Percentiles rank a stretch among this genome's conserved stretches.
Evolutionary conservation across 495 filamentous ascomycete species (phyloP).

Genomic region (Talaromyces nanjingensis): DNA sequence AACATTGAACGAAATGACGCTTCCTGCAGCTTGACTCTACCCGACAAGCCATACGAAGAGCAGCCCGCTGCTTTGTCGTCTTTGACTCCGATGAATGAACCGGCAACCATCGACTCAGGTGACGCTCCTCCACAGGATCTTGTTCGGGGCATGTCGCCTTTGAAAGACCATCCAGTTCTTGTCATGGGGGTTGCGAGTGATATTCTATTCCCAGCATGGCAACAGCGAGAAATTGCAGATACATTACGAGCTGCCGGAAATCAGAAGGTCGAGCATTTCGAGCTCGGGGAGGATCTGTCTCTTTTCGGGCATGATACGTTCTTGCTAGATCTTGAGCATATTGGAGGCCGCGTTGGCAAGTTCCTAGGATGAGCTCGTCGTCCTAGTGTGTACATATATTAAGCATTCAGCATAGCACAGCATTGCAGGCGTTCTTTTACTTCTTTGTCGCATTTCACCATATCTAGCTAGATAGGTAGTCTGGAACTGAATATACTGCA

Average conservation of each 20-base stretch:
- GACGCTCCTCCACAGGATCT: slow-evolving; percentile 64
- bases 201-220: slow-evolving; percentile 97
- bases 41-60: slow-evolving; percentile 80
- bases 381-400: background rate
- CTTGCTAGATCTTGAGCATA: slow-evolving; percentile 82
- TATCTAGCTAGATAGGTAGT: background rate
- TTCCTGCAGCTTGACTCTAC: slow-evolving; percentile 77
- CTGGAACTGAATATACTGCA: background rate
- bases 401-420: slow-evolving; percentile 4
- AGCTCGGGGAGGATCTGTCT: slow-evolving; percentile 86
- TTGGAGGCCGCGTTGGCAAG: slow-evolving; percentile 71
- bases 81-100: slow-evolving; percentile 10
- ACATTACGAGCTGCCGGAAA: slow-evolving; percentile 74
- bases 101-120: slow-evolving; percentile 16
- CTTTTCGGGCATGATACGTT: slow-evolving; percentile 97
- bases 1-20: slow-evolving; percentile 24
- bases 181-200: slow-evolving; percentile 95
- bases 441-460: background rate
- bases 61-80: slow-evolving; percentile 42
- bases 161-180: slow-evolving; percentile 70
- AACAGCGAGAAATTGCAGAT: slow-evolving; percentile 90
- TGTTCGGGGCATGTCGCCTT: slow-evolving; percentile 60
- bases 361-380: slow-evolving; percentile 56
- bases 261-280: slow-evolving; percentile 70
- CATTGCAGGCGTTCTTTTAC: slow-evolving; percentile 1